Percentiles rank a stretch among this genome's conserved stretches.
Evolutionary conservation across 1,139 yeast genomes (phyloP).

Genomic region (Citeromyces siamensis): DNA sequence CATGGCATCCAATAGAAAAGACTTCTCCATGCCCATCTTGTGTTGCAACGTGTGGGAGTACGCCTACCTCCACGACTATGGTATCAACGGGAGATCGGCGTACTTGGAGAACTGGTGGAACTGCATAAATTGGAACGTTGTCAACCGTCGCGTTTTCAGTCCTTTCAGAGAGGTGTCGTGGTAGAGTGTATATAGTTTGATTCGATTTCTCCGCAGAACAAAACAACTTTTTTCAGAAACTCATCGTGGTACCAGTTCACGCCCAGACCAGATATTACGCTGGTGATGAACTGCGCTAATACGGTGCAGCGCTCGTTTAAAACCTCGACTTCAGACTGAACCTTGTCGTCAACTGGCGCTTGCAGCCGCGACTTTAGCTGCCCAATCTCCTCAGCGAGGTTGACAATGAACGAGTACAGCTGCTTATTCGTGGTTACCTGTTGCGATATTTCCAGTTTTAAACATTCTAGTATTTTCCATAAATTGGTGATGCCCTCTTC

Average conservation of each 20-base stretch:
- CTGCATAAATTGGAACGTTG: conserved; percentile 78
- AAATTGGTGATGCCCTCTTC: background rate
- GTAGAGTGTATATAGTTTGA: conserved; percentile 3
- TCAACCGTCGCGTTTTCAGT: conserved; percentile 43
- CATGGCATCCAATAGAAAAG: conserved; percentile 34
- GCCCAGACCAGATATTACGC: conserved; percentile 18
- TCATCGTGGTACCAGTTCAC: conserved; percentile 17
- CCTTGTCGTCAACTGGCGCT: conserved; percentile 7
- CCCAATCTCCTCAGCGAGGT: conserved; percentile 7
- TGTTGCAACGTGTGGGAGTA: conserved; percentile 83
- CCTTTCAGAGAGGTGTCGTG: conserved; percentile 3
- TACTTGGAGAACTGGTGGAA: conserved; percentile 71
- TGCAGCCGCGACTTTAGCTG: conserved; percentile 5
- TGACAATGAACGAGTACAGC: conserved; percentile 5
- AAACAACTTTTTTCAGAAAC: conserved; percentile 16
- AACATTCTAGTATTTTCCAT: background rate
- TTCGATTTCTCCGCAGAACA: conserved; percentile 19
- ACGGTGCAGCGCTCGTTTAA: conserved; percentile 12
- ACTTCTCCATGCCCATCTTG: conserved; percentile 67
- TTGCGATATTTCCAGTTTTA: background rate
- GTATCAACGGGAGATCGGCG: conserved; percentile 60
- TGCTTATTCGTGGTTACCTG: background rate
- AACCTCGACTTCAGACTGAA: conserved; percentile 9
- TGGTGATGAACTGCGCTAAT: conserved; percentile 19
- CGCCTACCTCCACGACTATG: conserved; percentile 76